Percentiles rank a stretch among this genome's conserved stretches.
Evolutionary conservation across 1,284 basidiomycete species (phyloP).

Genomic region (Ustilago sp.): DNA sequence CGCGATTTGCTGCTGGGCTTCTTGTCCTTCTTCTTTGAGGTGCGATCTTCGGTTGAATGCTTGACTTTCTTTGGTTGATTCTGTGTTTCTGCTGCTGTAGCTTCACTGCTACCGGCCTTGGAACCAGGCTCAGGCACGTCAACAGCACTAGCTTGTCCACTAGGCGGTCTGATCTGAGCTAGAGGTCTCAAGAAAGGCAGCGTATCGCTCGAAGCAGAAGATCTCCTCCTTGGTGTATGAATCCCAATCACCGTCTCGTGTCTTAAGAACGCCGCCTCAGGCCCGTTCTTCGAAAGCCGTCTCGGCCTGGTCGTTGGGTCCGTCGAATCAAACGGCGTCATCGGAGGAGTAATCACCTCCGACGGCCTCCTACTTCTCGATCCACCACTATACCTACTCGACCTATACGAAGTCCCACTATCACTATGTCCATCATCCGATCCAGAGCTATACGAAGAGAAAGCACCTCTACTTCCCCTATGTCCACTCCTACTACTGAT

Average conservation of each 20-base stretch:
- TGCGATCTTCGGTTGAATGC: slow-evolving; percentile 3
- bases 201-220: slow-evolving; percentile 35
- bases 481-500: slow-evolving; percentile 41
- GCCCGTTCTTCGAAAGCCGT: slow-evolving; percentile 57
- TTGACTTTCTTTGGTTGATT: slow-evolving; percentile 23
- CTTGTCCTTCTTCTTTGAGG: slow-evolving; percentile 30
- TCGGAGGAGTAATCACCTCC: slow-evolving; percentile 34
- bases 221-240: slow-evolving; percentile 56
- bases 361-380: slow-evolving; percentile 31
- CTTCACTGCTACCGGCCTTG: slow-evolving; percentile 1
- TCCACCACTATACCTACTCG: slow-evolving; percentile 32
- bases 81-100: slow-evolving; percentile 4
- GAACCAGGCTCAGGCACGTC: slow-evolving; percentile 10
- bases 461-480: slow-evolving; percentile 35
- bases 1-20: slow-evolving; percentile 15
- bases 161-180: slow-evolving; percentile 51
- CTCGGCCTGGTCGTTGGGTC: slow-evolving; percentile 24
- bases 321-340: slow-evolving; percentile 34
- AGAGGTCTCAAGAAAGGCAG: slow-evolving; percentile 41
- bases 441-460: slow-evolving; percentile 38
- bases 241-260: slow-evolving; percentile 65
- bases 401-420: slow-evolving; percentile 37
- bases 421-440: slow-evolving; percentile 49
- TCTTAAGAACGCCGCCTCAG: slow-evolving; percentile 57
- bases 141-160: slow-evolving; percentile 21